Percentiles rank a stretch among this genome's conserved stretches.
Evolutionary conservation across 1,284 basidiomycete genomes (phyloP).

Genomic region (Sporisorium reilianum): DNA sequence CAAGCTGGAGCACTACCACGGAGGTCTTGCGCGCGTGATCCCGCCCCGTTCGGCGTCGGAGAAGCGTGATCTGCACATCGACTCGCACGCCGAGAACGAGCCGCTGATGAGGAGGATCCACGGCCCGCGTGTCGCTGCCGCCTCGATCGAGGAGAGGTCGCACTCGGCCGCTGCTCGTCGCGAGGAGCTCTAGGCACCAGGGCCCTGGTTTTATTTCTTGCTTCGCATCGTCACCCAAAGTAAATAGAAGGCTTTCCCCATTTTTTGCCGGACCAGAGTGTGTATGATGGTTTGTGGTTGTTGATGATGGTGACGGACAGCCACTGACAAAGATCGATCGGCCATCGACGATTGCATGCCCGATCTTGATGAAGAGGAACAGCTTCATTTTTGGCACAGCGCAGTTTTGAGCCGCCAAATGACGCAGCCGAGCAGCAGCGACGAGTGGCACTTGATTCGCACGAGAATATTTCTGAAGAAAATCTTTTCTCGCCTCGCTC

Average conservation of each 20-base stretch:
- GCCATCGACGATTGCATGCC: background rate
- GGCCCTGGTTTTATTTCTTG: background rate
- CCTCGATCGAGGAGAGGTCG: slow-evolving; percentile 26
- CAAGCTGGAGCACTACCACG: slow-evolving; percentile 53
- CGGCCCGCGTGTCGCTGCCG: slow-evolving; percentile 20
- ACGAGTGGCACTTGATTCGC: background rate
- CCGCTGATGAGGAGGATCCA: slow-evolving; percentile 42
- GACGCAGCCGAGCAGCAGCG: slow-evolving; percentile 4
- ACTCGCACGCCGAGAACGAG: slow-evolving; percentile 43
- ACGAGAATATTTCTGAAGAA: slow-evolving; percentile 11
- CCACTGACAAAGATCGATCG: too few species aligned
- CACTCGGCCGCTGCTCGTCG: slow-evolving; percentile 29
- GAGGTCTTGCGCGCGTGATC: slow-evolving; percentile 41
- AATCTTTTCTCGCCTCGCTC: background rate
- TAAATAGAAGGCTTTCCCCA: background rate
- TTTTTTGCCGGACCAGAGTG: too few species aligned
- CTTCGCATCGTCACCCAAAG: background rate
- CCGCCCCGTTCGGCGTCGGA: slow-evolving; percentile 19
- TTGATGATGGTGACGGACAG: background rate
- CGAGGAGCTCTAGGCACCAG: slow-evolving; percentile 23
- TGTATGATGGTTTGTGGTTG: background rate
- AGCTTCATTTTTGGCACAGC: too few species aligned
- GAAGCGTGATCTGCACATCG: slow-evolving; percentile 32
- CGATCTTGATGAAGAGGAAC: too few species aligned
- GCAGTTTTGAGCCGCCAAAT: background rate